Evolutionary conservation across 179 eudicot species (phyloP).

Genomic region (Silene noctiflora): DNA sequence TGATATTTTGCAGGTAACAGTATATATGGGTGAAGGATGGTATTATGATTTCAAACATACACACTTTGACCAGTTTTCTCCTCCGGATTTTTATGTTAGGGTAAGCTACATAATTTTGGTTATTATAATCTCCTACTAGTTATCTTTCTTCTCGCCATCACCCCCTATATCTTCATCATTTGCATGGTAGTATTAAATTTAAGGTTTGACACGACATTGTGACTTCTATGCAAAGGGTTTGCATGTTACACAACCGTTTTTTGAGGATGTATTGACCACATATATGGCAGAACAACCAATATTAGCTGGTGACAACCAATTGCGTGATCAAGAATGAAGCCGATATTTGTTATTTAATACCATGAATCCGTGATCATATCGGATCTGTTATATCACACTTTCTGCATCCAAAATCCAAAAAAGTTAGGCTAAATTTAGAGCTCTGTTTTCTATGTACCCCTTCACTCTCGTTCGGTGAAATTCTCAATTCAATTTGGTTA

Average conservation of each 20-base stretch:
- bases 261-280: neutral
- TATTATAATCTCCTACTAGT: neutral
- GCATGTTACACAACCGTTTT: neutral
- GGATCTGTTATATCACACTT: no score
- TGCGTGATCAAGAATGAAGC: neutral
- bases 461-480: no score
- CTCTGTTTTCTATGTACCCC: no score
- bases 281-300: neutral
- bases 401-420: no score
- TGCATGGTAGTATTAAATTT: neutral
- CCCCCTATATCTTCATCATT: neutral
- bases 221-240: neutral
- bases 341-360: no score
- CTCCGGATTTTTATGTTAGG: slow-evolving; percentile 82
- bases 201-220: neutral
- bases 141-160: neutral
- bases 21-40: slow-evolving; percentile 90
- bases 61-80: slow-evolving; percentile 78
- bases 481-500: no score
- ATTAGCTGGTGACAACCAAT: neutral
- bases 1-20: slow-evolving; percentile 49
- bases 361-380: no score
- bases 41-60: slow-evolving; percentile 61
- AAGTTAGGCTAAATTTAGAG: no score
- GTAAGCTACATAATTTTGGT: slow-evolving; percentile 32